Conservation (phyloP, 345 rosid species). For the Dimocarpus longan region DNA sequence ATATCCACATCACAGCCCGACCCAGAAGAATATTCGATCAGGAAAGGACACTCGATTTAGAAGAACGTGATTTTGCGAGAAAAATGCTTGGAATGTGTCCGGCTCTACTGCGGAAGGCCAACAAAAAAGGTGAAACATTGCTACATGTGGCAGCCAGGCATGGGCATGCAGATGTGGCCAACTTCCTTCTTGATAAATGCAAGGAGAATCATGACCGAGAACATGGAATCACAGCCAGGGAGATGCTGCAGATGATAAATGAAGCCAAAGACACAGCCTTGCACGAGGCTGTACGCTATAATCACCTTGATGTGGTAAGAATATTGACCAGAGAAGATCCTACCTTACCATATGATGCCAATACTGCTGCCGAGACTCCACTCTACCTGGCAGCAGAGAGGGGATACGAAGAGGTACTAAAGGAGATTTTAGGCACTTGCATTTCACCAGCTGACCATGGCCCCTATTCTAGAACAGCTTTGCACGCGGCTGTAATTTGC, state of each 20-base stretch:
- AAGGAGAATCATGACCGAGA: slow-evolving; percentile 9
- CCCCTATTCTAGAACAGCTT: no score
- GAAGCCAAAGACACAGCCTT: slow-evolving; percentile 10
- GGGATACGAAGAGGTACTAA: no score
- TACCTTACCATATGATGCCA: no score
- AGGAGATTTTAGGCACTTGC: no score
- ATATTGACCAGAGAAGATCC: slow-evolving; percentile 5
- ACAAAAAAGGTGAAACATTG: no score
- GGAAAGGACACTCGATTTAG: no score
- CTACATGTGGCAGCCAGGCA: no score
- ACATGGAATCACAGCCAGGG: background rate
- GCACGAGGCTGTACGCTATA: slow-evolving; percentile 13
- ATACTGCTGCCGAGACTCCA: no score
- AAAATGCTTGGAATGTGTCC: background rate
- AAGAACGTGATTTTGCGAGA: background rate
- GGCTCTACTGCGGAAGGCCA: background rate
- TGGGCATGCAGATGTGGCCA: no score
- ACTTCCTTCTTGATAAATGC: background rate
- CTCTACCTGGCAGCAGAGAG: no score
- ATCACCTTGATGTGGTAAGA: slow-evolving; percentile 23
- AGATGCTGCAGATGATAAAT: slow-evolving; percentile 20
- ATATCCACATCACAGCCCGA: slow-evolving; percentile 1
- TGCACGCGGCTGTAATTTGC: no score
- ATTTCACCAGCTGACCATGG: no score
- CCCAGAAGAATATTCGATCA: background rate